A percentile compares a stretch with the other conserved stretches of the same genome.
phyloP scores from a whole-genome alignment of 345 rosid genomes.

The Acer negundo region DNA sequence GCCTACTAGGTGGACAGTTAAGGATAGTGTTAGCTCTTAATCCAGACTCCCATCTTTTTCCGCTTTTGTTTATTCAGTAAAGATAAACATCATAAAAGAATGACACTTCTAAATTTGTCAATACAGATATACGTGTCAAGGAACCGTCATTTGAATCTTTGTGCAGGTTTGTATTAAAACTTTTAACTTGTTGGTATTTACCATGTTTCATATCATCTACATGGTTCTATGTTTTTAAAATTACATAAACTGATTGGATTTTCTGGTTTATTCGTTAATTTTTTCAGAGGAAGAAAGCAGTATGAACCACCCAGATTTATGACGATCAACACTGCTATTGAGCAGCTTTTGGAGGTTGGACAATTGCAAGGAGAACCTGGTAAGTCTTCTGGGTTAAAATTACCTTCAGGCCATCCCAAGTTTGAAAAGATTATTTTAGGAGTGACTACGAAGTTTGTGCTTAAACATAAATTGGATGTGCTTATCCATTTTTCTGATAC shows the following conservation, averaged over 20 bases:
- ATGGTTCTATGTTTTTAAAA: background rate
- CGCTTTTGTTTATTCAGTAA: background rate
- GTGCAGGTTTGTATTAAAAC: constrained; percentile 51
- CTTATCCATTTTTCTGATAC: background rate
- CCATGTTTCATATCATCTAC: background rate
- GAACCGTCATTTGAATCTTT: constrained; percentile 91
- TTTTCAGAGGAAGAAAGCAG: constrained; percentile 70
- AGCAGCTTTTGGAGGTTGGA: constrained; percentile 91
- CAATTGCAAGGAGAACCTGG: constrained; percentile 57
- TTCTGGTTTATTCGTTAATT: background rate
- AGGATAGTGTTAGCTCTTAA: background rate
- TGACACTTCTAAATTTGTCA: background rate
- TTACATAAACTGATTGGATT: constrained; percentile 15
- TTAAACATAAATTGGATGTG: background rate
- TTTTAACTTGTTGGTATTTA: background rate
- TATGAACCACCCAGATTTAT: constrained; percentile 90
- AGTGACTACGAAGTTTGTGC: background rate
- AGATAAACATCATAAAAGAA: background rate
- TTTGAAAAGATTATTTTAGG: background rate
- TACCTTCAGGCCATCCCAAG: background rate
- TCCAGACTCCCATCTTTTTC: background rate
- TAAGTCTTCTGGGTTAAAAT: constrained; percentile 27
- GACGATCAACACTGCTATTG: constrained; percentile 82
- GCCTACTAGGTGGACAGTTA: background rate
- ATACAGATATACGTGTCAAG: constrained; percentile 84